Conservation (phyloP, 306 rosid genomes). For the Spatholobus suberectus region DNA sequence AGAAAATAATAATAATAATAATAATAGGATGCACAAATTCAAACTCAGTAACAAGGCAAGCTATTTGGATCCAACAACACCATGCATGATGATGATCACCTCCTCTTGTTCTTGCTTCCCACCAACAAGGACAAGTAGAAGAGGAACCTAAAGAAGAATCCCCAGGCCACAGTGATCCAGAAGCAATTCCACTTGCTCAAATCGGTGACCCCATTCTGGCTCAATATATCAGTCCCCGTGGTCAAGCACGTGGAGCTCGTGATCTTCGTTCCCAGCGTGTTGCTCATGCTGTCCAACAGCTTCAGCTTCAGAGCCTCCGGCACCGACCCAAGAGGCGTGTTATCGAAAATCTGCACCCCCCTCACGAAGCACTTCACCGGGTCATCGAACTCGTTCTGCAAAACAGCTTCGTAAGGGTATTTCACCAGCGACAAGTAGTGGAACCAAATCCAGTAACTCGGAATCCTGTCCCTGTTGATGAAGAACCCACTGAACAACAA, state of each 20-base stretch:
- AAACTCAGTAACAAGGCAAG: background rate
- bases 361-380: conserved; percentile 69
- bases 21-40: conserved; percentile 19
- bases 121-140: conserved; percentile 71
- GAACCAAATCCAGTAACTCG: conserved; percentile 92
- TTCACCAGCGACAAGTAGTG: conserved; percentile 85
- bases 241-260: conserved; percentile 82
- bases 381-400: conserved; percentile 76
- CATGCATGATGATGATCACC: conserved; percentile 31
- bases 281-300: conserved; percentile 70
- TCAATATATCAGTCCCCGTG: conserved; percentile 73
- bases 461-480: conserved; percentile 83
- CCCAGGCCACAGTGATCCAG: conserved; percentile 91
- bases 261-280: conserved; percentile 63
- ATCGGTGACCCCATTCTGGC: conserved; percentile 69
- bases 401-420: conserved; percentile 82
- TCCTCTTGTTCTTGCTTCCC: conserved; percentile 97
- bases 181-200: conserved; percentile 90
- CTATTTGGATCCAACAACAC: too few relatives aligned
- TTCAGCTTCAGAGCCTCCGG: conserved; percentile 59
- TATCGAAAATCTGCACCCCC: conserved; percentile 90
- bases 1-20: background rate
- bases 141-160: conserved; percentile 87
- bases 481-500: conserved; percentile 95
- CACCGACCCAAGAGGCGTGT: conserved; percentile 60